phyloP scores from a whole-genome alignment of 306 rosid genomes.

The Arachis hypogaea region DNA sequence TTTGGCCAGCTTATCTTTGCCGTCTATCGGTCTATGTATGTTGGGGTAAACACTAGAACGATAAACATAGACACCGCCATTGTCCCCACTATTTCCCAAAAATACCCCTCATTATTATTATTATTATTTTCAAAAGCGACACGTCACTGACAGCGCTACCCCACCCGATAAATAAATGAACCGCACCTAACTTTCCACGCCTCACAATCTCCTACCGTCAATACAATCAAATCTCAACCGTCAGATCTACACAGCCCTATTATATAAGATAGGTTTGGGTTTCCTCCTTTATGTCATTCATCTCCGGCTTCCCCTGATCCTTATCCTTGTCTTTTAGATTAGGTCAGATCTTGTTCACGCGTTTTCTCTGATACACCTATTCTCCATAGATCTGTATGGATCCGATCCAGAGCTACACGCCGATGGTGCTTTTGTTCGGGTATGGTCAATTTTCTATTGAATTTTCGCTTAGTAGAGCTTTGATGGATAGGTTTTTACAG shows the following conservation, averaged over 20 bases:
- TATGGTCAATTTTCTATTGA: rapidly evolving
- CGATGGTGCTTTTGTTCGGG: constrained; percentile 1
- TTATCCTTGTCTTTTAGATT: not conserved
- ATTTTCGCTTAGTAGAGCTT: not conserved
- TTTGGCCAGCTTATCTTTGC: constrained; percentile 27
- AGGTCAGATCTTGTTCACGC: not conserved
- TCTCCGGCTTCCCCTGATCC: not conserved
- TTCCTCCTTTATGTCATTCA: not conserved
- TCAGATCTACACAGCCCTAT: constrained; percentile 15
- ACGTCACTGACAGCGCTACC: not conserved
- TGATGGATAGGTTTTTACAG: not conserved
- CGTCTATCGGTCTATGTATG: constrained; percentile 32
- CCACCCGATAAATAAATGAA: constrained; percentile 10
- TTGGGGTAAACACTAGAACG: not conserved
- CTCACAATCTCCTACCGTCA: constrained; percentile 31
- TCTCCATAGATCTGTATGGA: not conserved
- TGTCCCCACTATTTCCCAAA: not conserved
- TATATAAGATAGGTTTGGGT: constrained; percentile 37
- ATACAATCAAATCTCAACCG: constrained; percentile 42
- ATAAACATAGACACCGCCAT: constrained; percentile 3
- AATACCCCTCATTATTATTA: constrained; percentile 11
- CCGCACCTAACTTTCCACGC: constrained; percentile 42
- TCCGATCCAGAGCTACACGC: constrained; percentile 37
- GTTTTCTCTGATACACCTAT: rapidly evolving
- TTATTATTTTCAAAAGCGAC: not conserved